Percentiles rank a stretch among this genome's conserved stretches.
phyloP scores from a whole-genome alignment of 2,329 filamentous ascomycete genomes.

The Colletotrichum orchidophilum region DNA sequence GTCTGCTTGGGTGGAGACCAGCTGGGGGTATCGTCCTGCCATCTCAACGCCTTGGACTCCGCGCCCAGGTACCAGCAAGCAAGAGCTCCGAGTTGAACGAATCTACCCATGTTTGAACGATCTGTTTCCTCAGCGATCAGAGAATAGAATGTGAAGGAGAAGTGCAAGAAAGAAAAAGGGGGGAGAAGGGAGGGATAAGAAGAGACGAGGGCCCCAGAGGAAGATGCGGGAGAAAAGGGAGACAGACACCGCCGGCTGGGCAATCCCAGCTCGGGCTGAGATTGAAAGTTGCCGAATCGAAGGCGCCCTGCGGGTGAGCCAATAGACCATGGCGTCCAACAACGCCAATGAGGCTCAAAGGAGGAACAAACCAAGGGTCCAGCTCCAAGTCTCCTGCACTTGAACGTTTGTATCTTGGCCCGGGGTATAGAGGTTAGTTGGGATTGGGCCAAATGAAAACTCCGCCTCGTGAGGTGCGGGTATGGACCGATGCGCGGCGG shows the following conservation, averaged over 20 bases:
- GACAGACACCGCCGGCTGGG: slow-evolving; percentile 9
- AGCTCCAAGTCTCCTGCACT: slow-evolving; percentile 10
- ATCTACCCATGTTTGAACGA: slow-evolving; percentile 36
- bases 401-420: slow-evolving; percentile 12
- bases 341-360: slow-evolving; percentile 22
- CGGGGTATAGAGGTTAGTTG: not conserved
- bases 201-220: not conserved
- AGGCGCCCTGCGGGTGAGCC: slow-evolving; percentile 14
- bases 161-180: not conserved
- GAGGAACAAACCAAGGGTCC: slow-evolving; percentile 4
- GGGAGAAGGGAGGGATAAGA: not conserved
- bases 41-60: slow-evolving; percentile 38
- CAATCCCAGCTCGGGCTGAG: slow-evolving; percentile 19
- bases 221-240: slow-evolving; percentile 19
- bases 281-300: slow-evolving; percentile 11
- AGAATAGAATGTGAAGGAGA: not conserved
- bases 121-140: not conserved
- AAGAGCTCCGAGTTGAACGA: slow-evolving; percentile 35
- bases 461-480: slow-evolving; percentile 24
- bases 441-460: slow-evolving; percentile 5
- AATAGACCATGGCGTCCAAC: not conserved
- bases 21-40: slow-evolving; percentile 36
- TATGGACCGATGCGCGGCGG: slow-evolving; percentile 8
- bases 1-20: slow-evolving; percentile 42
- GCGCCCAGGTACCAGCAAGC: slow-evolving; percentile 35